These are phyloP conservation scores for Meyerozyma smithsonii DNA, from an alignment of 1,139 yeast species.

Conservation along the genomic window DNA sequence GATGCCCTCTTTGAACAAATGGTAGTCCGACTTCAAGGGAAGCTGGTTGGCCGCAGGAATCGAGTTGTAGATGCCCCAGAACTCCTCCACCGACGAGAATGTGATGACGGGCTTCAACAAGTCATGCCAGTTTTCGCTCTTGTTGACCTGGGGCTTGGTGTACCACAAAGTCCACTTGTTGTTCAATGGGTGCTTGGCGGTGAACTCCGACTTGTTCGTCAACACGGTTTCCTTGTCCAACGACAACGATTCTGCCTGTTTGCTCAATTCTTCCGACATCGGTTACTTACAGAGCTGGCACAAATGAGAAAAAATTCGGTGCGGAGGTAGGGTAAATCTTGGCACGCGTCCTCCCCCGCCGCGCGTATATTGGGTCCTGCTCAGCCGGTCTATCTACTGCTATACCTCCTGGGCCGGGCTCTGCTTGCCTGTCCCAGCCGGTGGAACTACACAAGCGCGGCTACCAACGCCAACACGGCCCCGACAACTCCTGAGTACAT, in stretches of 20 bases:
- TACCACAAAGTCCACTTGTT: conserved; percentile 97
- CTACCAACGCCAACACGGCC: background rate
- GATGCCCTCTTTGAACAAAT: conserved; percentile 88
- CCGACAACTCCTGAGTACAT: background rate
- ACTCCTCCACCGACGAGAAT: conserved; percentile 90
- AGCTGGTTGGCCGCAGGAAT: conserved; percentile 90
- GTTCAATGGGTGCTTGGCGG: conserved; percentile 86
- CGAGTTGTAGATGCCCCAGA: conserved; percentile 97
- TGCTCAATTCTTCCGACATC: conserved; percentile 39
- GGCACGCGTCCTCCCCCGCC: background rate
- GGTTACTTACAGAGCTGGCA: background rate
- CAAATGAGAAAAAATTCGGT: conserved; percentile 1
- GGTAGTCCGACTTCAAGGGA: conserved; percentile 92
- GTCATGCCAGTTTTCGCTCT: conserved; percentile 87
- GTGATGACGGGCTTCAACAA: conserved; percentile 90
- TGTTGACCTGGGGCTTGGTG: conserved; percentile 83
- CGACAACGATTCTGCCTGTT: conserved; percentile 50
- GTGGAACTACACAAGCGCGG: background rate
- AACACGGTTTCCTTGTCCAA: conserved; percentile 56
- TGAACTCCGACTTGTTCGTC: conserved; percentile 64
- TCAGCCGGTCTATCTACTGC: background rate
- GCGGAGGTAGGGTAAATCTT: conserved; percentile 1
- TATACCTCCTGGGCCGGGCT: background rate
- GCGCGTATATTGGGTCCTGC: background rate
- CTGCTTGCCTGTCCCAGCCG: background rate